Evolutionary conservation across 352 stramenopile species (phyloP).

Genomic region (Globisporangium spinosum): DNA sequence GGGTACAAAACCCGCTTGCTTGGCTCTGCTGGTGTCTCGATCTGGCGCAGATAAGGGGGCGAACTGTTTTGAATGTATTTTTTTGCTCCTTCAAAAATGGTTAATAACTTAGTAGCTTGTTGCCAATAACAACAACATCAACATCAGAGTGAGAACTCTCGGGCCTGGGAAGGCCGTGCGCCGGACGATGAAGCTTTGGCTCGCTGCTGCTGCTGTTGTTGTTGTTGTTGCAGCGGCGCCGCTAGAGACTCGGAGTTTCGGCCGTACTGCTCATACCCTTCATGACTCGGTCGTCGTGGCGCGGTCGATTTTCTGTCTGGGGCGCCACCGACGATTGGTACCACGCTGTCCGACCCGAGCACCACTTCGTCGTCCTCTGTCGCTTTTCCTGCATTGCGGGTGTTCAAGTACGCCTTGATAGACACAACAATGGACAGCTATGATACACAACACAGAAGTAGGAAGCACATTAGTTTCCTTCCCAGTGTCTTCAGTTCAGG

Average conservation of each 20-base stretch:
- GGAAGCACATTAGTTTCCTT: neutral
- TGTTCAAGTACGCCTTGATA: slow-evolving; percentile 27
- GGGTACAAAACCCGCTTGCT: neutral
- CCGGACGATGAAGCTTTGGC: neutral
- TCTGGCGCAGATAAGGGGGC: too few species aligned
- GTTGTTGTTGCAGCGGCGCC: neutral
- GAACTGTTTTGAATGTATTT: neutral
- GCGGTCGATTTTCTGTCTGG: neutral
- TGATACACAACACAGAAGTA: neutral
- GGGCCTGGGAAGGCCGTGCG: neutral
- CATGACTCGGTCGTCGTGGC: slow-evolving; percentile 8
- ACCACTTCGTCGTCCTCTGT: slow-evolving; percentile 4
- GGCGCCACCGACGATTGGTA: neutral
- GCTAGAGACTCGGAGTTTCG: neutral
- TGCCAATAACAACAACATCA: neutral
- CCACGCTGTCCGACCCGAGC: slow-evolving; percentile 10
- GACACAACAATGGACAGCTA: slow-evolving; percentile 36
- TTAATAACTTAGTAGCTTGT: slow-evolving; percentile 4
- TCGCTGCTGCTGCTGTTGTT: neutral
- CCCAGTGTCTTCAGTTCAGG: neutral
- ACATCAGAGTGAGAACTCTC: slow-evolving; percentile 2
- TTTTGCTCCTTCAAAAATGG: neutral
- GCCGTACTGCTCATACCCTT: slow-evolving; percentile 12
- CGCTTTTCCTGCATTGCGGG: slow-evolving; percentile 17
- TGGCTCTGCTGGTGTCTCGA: too few species aligned